Percentiles rank a stretch among this genome's conserved stretches.
These are phyloP conservation scores for Diplodia seriata DNA, from an alignment of 2,329 filamentous ascomycete species.

Conservation along the genomic window DNA sequence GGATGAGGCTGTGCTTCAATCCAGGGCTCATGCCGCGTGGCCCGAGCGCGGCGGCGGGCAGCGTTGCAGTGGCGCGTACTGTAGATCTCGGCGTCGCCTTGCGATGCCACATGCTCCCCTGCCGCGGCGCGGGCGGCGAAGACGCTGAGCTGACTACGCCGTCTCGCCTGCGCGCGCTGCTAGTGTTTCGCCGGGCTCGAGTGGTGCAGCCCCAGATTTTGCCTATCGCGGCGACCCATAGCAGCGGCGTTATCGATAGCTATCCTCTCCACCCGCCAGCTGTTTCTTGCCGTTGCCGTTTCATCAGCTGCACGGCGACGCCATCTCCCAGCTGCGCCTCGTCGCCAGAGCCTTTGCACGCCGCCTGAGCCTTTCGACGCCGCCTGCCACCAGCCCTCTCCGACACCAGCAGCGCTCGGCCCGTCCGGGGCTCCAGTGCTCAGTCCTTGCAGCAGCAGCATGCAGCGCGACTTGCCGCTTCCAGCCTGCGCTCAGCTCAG, in stretches of 20 bases:
- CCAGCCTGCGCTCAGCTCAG: constrained; percentile 30
- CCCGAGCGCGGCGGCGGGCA: background rate
- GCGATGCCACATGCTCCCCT: constrained; percentile 11
- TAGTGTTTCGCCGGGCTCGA: constrained; percentile 27
- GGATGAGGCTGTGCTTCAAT: constrained; percentile 31
- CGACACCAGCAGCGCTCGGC: constrained; percentile 19
- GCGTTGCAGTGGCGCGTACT: constrained; percentile 30
- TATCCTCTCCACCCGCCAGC: constrained; percentile 25
- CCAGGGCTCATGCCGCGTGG: background rate
- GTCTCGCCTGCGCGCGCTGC: constrained; percentile 22
- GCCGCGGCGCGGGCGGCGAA: background rate
- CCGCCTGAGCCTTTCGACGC: constrained; percentile 11
- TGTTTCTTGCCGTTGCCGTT: constrained; percentile 32
- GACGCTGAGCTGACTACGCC: constrained; percentile 2
- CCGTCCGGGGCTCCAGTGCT: constrained; percentile 4
- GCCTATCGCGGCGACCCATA: constrained; percentile 28
- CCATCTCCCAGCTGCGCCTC: constrained; percentile 30
- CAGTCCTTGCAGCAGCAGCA: constrained; percentile 28
- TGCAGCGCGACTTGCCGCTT: constrained; percentile 28
- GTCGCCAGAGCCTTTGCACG: background rate
- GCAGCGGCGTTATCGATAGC: constrained; percentile 31
- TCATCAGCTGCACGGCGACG: constrained; percentile 31
- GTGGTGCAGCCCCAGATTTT: constrained; percentile 30
- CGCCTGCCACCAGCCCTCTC: background rate
- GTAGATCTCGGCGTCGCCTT: constrained; percentile 33